Percentiles rank a stretch among this genome's conserved stretches.
These are phyloP conservation scores for Pittosporum tobira DNA, from an alignment of 129 eudicot species.

Conservation along the genomic window DNA sequence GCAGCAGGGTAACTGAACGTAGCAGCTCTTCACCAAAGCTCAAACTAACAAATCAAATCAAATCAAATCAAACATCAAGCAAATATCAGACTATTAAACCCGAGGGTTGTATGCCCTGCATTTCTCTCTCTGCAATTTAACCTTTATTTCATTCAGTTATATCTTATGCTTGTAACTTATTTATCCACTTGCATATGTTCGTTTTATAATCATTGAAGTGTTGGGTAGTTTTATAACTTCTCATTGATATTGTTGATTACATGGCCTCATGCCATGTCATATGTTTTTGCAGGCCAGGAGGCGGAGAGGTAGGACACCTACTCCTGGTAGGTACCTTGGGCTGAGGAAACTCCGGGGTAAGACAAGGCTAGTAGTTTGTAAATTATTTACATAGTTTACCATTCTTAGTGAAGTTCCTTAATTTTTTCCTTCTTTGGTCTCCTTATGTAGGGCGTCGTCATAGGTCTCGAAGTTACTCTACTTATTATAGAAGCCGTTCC, in stretches of 20 bases:
- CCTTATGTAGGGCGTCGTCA: constrained; percentile 34
- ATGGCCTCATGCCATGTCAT: constrained; percentile 13
- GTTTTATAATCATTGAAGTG: background rate
- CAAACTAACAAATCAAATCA: constrained; percentile 69
- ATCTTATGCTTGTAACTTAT: background rate
- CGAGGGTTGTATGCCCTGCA: constrained; percentile 99
- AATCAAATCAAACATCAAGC: constrained; percentile 63
- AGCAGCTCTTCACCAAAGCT: constrained; percentile 90
- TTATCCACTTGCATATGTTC: too few relatives aligned
- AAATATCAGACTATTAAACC: constrained; percentile 66
- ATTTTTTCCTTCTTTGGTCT: background rate
- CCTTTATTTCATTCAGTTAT: constrained; percentile 13
- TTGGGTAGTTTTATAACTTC: background rate
- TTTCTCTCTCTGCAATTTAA: constrained; percentile 29
- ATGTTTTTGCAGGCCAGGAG: constrained; percentile 62
- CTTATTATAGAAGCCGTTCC: constrained; percentile 44
- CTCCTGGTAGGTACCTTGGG: constrained; percentile 95
- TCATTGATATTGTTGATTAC: background rate
- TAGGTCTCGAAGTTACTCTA: constrained; percentile 60
- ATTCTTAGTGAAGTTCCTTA: background rate
- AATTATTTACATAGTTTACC: background rate
- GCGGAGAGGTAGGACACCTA: constrained; percentile 89
- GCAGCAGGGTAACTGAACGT: constrained; percentile 69
- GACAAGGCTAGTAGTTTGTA: constrained; percentile 4
- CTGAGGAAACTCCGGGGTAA: constrained; percentile 48